Evolutionary conservation across 1,139 yeast species (phyloP), one percentile per base, ranked within the genome.

Genomic region (Kodamaea sp.): DNA sequence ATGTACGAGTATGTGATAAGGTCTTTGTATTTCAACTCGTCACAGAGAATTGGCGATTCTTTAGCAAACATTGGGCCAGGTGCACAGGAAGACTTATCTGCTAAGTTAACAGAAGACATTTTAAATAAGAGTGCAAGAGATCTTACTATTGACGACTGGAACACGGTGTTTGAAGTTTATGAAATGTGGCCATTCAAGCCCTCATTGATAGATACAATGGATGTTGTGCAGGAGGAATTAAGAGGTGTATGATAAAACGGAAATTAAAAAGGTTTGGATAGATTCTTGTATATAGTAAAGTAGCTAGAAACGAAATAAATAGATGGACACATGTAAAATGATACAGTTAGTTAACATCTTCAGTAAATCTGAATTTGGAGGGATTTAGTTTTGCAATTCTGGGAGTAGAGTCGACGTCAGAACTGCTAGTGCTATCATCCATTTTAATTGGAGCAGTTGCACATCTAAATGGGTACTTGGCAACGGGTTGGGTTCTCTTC

Each of bases 131-230:
- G 56, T 3, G 76, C 85, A 0, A 58, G 63, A 13, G 73, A 74
- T 3, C 60, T 89, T 38, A 63, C 78, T 0, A 52, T 66, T 5
- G 75, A 73, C 1, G 94, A 88, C 13, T 66, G 83, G 41, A 41
- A 66, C 6, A 48, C 55, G 5, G 53, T 90, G 7, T 68, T 80
- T 4, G 57, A 71, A 4, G 69, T 63, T 3, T 86, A 83, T 53
- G 73, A 70, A 29, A 54, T 62, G 15, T 90, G 97, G 97, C 94
- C 97, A 0, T 90, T 89, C 65, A 88, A 82, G 57, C 97, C 97
- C 1, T 29, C 61, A 0, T 43, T 41, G 14, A 44, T 47, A 8
- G 63, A 57, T 23, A 53, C 52, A 11, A 34, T 51, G 39, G 53
- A 48, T 26, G 34, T 54, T 8, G 44, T 50, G 10, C 48, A 47